Conservation (phyloP, 257 asterid genomes). For the Capsicum chinense region DNA sequence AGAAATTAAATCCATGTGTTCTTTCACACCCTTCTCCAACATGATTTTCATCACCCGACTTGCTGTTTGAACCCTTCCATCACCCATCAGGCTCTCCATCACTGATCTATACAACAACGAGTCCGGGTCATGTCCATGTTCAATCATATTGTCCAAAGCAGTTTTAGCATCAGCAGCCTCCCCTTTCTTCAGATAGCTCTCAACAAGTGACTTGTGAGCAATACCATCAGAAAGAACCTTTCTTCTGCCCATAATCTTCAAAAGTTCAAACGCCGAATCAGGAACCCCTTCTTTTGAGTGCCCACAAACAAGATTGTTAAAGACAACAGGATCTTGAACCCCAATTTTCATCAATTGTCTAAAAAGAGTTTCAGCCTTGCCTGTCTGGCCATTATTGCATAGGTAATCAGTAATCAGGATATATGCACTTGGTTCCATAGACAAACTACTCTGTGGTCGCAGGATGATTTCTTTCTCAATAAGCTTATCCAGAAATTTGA, state of each 20-base stretch:
- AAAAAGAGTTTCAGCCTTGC: slow-evolving; percentile 75
- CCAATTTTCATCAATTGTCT: slow-evolving; percentile 96
- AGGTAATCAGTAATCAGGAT: slow-evolving; percentile 76
- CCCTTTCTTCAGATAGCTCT: slow-evolving; percentile 66
- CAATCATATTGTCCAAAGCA: slow-evolving; percentile 87
- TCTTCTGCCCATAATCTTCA: slow-evolving; percentile 75
- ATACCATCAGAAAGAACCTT: slow-evolving; percentile 58
- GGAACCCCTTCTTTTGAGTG: slow-evolving; percentile 81
- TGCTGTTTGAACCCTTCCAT: slow-evolving; percentile 92
- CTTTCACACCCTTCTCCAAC: slow-evolving; percentile 84
- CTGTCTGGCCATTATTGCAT: slow-evolving; percentile 74
- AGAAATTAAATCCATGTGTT: slow-evolving; percentile 66
- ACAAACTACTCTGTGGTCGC: slow-evolving; percentile 63
- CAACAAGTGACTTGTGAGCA: slow-evolving; percentile 63
- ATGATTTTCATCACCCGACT: slow-evolving; percentile 91
- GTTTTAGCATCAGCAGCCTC: slow-evolving; percentile 85
- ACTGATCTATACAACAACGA: slow-evolving; percentile 71
- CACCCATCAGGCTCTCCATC: slow-evolving; percentile 84
- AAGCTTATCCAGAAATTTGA: slow-evolving; percentile 72
- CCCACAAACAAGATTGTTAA: slow-evolving; percentile 68
- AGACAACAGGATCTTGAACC: slow-evolving; percentile 71
- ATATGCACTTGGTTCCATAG: slow-evolving; percentile 79
- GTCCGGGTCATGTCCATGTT: slow-evolving; percentile 76
- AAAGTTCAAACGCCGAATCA: slow-evolving; percentile 70
- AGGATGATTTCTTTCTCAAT: slow-evolving; percentile 77